Conservation (phyloP, 768 basidiomycete species). For the Lentinula aciculospora region DNA sequence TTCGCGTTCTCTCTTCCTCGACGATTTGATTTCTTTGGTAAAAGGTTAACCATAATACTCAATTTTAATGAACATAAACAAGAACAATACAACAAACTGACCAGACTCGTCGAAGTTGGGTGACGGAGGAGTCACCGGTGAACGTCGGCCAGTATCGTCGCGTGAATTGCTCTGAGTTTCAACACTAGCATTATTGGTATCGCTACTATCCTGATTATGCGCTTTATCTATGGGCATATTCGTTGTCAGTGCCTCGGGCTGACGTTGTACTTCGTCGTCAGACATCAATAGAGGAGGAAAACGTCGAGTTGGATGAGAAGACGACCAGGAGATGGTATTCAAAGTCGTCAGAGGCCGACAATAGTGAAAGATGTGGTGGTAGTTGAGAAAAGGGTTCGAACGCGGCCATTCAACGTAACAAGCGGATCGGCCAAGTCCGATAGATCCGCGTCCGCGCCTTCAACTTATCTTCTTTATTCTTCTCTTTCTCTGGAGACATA, state of each 20-base stretch:
- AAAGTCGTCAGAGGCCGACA: not conserved
- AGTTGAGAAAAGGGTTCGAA: not conserved
- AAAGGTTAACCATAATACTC: slow-evolving; percentile 7
- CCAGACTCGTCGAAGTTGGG: slow-evolving; percentile 40
- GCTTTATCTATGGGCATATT: not conserved
- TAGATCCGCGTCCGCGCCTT: too few species aligned
- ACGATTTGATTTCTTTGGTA: slow-evolving; percentile 37
- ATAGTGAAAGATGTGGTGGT: not conserved
- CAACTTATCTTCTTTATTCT: too few species aligned
- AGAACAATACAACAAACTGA: slow-evolving; percentile 21
- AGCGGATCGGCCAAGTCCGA: not conserved
- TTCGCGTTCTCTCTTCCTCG: slow-evolving; percentile 74
- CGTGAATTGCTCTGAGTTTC: not conserved
- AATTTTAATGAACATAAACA: slow-evolving; percentile 9
- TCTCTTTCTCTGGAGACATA: too few species aligned
- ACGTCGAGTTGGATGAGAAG: not conserved
- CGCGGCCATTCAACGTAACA: not conserved
- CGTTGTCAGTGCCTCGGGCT: not conserved
- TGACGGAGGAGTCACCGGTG: slow-evolving; percentile 38
- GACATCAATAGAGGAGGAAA: not conserved
- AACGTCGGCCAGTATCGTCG: slow-evolving; percentile 8
- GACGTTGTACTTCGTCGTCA: not conserved
- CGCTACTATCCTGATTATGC: not conserved
- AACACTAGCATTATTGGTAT: not conserved
- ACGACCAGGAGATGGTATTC: not conserved